These are phyloP conservation scores for Scedosporium dehoogii DNA, from an alignment of 2,329 filamentous ascomycete genomes.

Conservation along the genomic window DNA sequence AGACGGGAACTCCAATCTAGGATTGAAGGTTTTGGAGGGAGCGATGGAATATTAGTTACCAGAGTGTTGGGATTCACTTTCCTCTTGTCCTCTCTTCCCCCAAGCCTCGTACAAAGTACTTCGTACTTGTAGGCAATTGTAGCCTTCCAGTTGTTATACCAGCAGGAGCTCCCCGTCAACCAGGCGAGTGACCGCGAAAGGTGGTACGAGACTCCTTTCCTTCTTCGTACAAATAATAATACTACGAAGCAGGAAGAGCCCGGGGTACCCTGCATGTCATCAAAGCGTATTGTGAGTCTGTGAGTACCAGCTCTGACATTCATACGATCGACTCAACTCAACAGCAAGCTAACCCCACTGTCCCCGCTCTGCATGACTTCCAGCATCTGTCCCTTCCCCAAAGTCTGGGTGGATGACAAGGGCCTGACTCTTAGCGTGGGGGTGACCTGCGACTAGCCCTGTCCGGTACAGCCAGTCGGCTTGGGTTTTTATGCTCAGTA, in stretches of 20 bases:
- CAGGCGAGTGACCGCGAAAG: no score
- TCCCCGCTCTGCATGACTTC: not conserved
- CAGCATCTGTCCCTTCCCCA: conserved; percentile 1
- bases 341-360: not conserved
- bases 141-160: no score
- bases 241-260: no score
- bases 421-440: not conserved
- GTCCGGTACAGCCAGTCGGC: not conserved
- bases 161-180: no score
- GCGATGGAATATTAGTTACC: no score
- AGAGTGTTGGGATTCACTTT: no score
- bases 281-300: not conserved
- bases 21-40: no score
- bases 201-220: no score
- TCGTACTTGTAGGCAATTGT: no score
- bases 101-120: no score
- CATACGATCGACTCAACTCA: not conserved
- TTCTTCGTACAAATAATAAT: no score
- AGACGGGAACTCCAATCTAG: not conserved
- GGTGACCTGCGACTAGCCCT: not conserved
- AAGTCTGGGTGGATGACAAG: not conserved
- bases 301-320: not conserved
- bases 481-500: not conserved
- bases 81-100: no score
- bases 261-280: not conserved